Conservation (phyloP, 83 land plant genomes). For the Diphasiastrum complanatum region DNA sequence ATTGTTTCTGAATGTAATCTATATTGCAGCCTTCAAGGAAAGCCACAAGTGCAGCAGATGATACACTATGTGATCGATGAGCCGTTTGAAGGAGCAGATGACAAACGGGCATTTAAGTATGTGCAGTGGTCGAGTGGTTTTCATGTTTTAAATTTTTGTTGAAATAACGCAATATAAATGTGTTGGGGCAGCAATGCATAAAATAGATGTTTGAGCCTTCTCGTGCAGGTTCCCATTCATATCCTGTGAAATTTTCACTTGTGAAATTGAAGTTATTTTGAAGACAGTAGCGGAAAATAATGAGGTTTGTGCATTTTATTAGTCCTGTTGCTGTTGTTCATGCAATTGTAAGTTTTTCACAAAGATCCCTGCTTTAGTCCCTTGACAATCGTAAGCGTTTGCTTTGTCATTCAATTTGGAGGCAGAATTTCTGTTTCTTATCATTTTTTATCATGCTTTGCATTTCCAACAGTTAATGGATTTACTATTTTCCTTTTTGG, state of each 20-base stretch:
- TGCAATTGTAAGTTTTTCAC: background rate
- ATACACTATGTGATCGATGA: slow-evolving; percentile 66
- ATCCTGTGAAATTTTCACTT: slow-evolving; percentile 91
- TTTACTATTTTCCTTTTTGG: slow-evolving; percentile 85
- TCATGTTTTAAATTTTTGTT: background rate
- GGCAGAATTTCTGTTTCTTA: background rate
- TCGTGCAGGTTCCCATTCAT: slow-evolving; percentile 91
- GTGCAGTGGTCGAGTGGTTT: slow-evolving; percentile 6
- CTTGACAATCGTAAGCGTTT: slow-evolving; percentile 3
- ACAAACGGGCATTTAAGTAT: slow-evolving; percentile 65
- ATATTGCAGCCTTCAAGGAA: slow-evolving; percentile 62
- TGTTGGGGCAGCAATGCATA: background rate
- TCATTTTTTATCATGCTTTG: background rate
- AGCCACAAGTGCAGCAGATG: slow-evolving; percentile 62
- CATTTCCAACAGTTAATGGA: slow-evolving; percentile 68
- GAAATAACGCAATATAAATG: slow-evolving; percentile 2
- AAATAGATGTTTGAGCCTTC: slow-evolving; percentile 2
- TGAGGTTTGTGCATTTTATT: slow-evolving; percentile 44
- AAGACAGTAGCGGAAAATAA: slow-evolving; percentile 92
- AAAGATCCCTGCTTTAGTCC: background rate
- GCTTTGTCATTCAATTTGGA: background rate
- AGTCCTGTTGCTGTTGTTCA: too few species aligned
- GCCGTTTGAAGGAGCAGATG: slow-evolving; percentile 70
- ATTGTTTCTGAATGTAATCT: background rate
- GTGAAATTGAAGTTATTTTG: slow-evolving; percentile 89